phyloP scores from a whole-genome alignment of 306 rosid genomes.

The Citrullus colocynthis region DNA sequence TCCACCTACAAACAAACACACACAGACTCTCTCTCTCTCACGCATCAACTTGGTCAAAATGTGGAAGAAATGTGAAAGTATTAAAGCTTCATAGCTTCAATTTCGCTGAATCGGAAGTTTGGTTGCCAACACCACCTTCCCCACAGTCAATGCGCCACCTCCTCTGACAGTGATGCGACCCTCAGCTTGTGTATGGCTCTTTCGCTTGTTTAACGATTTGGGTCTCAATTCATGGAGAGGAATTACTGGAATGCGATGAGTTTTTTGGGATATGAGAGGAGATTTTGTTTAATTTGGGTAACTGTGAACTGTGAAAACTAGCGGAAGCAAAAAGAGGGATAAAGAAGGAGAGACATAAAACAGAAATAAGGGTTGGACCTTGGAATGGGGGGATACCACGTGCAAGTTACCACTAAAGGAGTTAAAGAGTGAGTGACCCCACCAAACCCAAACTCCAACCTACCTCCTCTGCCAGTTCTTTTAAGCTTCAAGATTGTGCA shows the following conservation, averaged over 20 bases:
- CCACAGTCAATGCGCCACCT: constrained; percentile 18
- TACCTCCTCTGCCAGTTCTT: constrained; percentile 21
- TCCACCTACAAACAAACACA: neutral
- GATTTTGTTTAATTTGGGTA: constrained; percentile 14
- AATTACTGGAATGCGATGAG: neutral
- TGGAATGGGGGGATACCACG: constrained; percentile 55
- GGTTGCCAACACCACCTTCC: constrained; percentile 33
- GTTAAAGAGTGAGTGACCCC: constrained; percentile 18
- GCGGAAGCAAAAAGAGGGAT: neutral
- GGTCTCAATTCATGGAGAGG: neutral
- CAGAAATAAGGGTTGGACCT: constrained; percentile 15
- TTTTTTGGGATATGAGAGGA: neutral
- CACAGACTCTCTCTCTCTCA: neutral
- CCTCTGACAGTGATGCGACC: neutral
- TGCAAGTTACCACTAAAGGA: constrained; percentile 40
- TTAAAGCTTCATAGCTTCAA: neutral
- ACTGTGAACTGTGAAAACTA: constrained; percentile 32
- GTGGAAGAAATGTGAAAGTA: neutral
- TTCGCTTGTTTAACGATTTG: neutral
- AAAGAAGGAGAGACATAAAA: neutral
- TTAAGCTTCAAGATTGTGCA: neutral
- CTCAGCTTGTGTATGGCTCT: neutral
- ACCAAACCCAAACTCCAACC: constrained; percentile 35
- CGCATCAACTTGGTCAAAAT: neutral
- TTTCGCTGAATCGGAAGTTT: constrained; percentile 19